Evolutionary conservation across 2,329 filamentous ascomycete species (phyloP), one percentile per base, ranked within the genome.

Genomic region (Tolypocladium inflatum): DNA sequence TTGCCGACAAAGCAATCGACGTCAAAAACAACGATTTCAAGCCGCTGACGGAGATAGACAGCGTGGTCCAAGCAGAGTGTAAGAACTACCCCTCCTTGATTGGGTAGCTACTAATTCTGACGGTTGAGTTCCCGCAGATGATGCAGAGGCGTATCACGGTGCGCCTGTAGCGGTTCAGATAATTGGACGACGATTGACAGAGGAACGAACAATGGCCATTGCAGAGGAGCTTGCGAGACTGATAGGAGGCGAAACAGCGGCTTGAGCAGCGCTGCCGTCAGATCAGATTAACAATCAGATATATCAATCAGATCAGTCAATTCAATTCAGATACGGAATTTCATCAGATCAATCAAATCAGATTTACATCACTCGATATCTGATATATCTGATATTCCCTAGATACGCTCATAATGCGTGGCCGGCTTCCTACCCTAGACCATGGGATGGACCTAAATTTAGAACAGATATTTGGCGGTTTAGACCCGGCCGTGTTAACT

Each of bases 1-100:
- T 70, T 55, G 74, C 74, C 0, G 73, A 78, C 58, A 72, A 74
- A 62, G 59, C 59, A 2, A 45, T 75, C 0, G 76, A 78, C 58
- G 43, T 57, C 21, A 58, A 63, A 26, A 57, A 66, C 17, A 56
- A 39, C 23, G 43, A 42, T 1, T 66, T 58, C 48, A 45, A 55
- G 33, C 65, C 66, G 3, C 23, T 66, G 42, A 64, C 56, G 1
- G 57, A 67, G 2, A 51, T 64, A 8, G 67, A 69, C 43, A 52
- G 39, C 13, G 37, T 45, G 3, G 63, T 67, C 10, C 63, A 66
- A 43, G 58, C 58, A 5, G 65, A 67, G 8, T 70, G 65, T 67
- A 54, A 61, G 68, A 35, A 65, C 45, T 42, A 19, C 5, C 7
- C 26, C 15, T 43, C 9, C 33, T 26, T 21, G 19, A n/a, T n/a